A percentile compares a stretch with the other conserved stretches of the same genome.
These are phyloP conservation scores for Vanrija humicola DNA, from an alignment of 1,284 basidiomycete species.

Conservation along the genomic window DNA sequence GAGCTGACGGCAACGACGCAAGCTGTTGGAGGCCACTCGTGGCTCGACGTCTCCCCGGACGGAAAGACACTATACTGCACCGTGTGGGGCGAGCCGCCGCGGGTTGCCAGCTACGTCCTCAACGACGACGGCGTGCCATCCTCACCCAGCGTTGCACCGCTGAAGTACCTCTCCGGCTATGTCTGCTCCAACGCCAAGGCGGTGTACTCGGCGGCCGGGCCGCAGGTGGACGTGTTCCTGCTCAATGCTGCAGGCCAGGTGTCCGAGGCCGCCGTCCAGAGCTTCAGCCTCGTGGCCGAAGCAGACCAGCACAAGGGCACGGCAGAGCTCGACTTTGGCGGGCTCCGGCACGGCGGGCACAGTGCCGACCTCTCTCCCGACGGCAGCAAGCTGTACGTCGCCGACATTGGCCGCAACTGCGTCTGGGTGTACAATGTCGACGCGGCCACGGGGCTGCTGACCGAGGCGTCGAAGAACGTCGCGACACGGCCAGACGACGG, in stretches of 20 bases:
- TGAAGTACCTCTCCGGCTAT: constrained; percentile 35
- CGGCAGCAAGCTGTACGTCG: constrained; percentile 40
- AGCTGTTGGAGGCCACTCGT: constrained; percentile 34
- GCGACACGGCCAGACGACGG: constrained; percentile 46
- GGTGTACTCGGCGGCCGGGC: constrained; percentile 49
- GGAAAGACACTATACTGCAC: constrained; percentile 34
- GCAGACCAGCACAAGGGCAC: constrained; percentile 13
- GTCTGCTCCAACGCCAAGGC: constrained; percentile 32
- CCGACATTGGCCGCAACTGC: constrained; percentile 48
- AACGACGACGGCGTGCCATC: background rate
- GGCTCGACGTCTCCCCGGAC: constrained; percentile 29
- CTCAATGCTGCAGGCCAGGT: constrained; percentile 39
- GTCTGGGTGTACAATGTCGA: constrained; percentile 47
- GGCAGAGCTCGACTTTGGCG: constrained; percentile 37
- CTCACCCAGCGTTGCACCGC: background rate
- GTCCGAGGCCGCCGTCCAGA: constrained; percentile 17
- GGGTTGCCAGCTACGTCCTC: constrained; percentile 29
- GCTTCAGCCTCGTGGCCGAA: constrained; percentile 12
- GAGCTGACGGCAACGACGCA: constrained; percentile 14
- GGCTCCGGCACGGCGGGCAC: constrained; percentile 40
- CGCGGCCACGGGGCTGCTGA: constrained; percentile 25
- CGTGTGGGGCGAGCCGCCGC: constrained; percentile 32
- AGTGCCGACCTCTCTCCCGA: constrained; percentile 37
- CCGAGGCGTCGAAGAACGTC: constrained; percentile 39
- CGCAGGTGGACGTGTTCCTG: constrained; percentile 45